Percentiles rank a stretch among this genome's conserved stretches.
These are phyloP conservation scores for Schizopora paradoxa DNA, from an alignment of 1,284 basidiomycete genomes.

Conservation along the genomic window DNA sequence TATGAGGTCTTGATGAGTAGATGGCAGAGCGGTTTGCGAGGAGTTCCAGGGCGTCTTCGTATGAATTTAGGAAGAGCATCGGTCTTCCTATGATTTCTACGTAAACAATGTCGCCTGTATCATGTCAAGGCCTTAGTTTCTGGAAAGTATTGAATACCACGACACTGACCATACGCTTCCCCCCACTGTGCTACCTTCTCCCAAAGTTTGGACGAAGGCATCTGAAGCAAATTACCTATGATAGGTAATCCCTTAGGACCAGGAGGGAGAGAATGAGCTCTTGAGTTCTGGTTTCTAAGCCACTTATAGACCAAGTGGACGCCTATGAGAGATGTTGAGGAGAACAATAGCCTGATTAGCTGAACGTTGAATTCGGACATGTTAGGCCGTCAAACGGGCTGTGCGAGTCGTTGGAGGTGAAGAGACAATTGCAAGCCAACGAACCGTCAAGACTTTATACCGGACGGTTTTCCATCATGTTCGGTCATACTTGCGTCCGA, in stretches of 20 bases:
- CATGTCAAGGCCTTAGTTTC: neutral
- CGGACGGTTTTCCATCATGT: no score
- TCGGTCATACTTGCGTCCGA: no score
- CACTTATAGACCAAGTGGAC: no score
- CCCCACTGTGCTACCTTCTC: neutral
- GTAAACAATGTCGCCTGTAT: slow-evolving; percentile 19
- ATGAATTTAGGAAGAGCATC: slow-evolving; percentile 21
- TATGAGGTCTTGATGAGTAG: slow-evolving; percentile 19
- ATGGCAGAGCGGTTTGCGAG: slow-evolving; percentile 20
- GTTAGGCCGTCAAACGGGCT: no score
- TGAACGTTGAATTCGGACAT: no score
- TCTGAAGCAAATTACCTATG: neutral
- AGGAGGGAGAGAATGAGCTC: neutral
- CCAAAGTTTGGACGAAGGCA: neutral
- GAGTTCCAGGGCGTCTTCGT: slow-evolving; percentile 18
- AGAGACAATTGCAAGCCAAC: no score
- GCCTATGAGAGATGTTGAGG: no score
- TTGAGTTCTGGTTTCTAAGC: no score
- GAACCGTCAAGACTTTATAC: no score
- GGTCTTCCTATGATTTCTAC: slow-evolving; percentile 20
- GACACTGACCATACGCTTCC: neutral
- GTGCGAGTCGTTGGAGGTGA: no score
- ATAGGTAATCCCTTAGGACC: neutral
- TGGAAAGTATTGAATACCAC: neutral
- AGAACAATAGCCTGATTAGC: no score